phyloP scores from a whole-genome alignment of 768 basidiomycete genomes.

The Kwoniella heveanensis region DNA sequence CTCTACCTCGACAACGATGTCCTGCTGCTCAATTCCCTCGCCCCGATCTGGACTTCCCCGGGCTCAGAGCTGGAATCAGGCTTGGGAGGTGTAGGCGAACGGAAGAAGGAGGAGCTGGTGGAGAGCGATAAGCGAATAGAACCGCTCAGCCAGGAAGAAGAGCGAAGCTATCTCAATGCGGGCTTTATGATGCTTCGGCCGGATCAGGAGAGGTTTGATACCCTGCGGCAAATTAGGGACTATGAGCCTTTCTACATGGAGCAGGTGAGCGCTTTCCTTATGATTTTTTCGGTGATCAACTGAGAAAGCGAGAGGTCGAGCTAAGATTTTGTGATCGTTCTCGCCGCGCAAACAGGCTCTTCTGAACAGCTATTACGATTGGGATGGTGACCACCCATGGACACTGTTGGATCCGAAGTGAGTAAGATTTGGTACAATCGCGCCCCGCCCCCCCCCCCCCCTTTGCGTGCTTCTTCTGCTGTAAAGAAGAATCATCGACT shows the following conservation, averaged over 20 bases:
- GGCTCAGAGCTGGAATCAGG: constrained; percentile 1
- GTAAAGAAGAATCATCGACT: no score
- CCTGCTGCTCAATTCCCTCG: constrained; percentile 20
- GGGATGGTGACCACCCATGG: constrained; percentile 24
- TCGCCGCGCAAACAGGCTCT: constrained; percentile 13
- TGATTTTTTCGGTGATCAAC: no score
- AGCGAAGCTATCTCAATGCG: constrained; percentile 37
- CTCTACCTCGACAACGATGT: constrained; percentile 28
- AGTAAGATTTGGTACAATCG: constrained; percentile 4
- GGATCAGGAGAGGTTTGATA: constrained; percentile 10
- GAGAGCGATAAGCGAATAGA: constrained; percentile 10
- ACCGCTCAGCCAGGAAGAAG: constrained; percentile 19
- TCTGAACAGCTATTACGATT: constrained; percentile 22
- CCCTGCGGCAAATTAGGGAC: constrained; percentile 14
- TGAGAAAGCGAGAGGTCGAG: no score
- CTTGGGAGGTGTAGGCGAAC: constrained; percentile 15
- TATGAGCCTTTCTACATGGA: constrained; percentile 27
- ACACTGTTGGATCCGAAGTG: constrained; percentile 17
- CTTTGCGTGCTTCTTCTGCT: no score
- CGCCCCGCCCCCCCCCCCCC: no score
- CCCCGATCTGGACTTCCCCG: constrained; percentile 26
- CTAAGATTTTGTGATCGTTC: no score
- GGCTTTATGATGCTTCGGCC: constrained; percentile 29
- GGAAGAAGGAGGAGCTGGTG: background rate
- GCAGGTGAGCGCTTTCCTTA: constrained; percentile 25